Percentiles rank a stretch among this genome's conserved stretches.
Conservation (phyloP, 352 stramenopile genomes). For the Globisporangium echinulatum region DNA sequence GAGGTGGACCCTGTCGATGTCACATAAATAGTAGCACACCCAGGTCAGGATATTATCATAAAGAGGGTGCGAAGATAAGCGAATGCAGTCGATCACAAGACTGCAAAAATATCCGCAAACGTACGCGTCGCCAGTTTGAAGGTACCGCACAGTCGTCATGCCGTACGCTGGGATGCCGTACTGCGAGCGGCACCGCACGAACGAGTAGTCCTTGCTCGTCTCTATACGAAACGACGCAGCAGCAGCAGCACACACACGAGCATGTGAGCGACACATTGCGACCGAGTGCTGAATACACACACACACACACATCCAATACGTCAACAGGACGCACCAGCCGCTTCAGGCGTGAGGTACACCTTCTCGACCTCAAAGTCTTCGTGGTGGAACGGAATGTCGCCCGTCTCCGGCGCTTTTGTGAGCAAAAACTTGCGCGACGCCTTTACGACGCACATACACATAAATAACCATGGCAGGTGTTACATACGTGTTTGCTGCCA, state of each 20-base stretch:
- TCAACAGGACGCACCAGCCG: conserved; percentile 25
- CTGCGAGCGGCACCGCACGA: conserved; percentile 79
- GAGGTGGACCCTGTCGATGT: conserved; percentile 49
- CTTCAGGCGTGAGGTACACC: conserved; percentile 73
- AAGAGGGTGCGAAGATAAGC: no score
- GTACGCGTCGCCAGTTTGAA: conserved; percentile 72
- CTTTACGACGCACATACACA: conserved; percentile 4
- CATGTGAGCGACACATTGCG: neutral
- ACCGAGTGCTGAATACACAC: neutral
- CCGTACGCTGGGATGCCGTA: conserved; percentile 79
- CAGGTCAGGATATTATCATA: neutral
- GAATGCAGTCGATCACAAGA: no score
- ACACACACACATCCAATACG: neutral
- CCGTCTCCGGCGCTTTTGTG: conserved; percentile 25
- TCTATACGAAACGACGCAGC: conserved; percentile 17
- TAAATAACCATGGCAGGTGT: no score
- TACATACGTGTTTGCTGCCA: no score
- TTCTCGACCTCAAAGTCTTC: conserved; percentile 87
- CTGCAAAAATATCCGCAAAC: conserved; percentile 1
- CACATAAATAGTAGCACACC: neutral
- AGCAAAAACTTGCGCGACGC: conserved; percentile 74
- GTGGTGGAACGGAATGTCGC: conserved; percentile 68
- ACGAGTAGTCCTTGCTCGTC: conserved; percentile 82
- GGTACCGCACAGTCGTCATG: conserved; percentile 82
- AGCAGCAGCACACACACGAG: neutral